phyloP scores from a whole-genome alignment of 1,284 basidiomycete species.

The Cryptococcus floricola region DNA sequence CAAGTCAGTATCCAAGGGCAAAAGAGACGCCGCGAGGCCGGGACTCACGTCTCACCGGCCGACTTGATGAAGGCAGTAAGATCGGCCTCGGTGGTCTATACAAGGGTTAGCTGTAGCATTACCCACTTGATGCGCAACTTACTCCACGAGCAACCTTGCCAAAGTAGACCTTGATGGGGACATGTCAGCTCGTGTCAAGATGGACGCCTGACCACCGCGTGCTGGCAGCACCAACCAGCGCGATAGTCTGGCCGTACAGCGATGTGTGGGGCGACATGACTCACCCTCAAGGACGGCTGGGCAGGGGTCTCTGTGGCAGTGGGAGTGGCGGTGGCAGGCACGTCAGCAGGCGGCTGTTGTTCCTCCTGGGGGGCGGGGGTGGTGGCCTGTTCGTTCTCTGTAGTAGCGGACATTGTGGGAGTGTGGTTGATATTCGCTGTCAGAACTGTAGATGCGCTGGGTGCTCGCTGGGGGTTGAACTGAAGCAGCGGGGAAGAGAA shows the following conservation, averaged over 20 bases:
- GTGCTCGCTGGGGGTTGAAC: too few relatives aligned
- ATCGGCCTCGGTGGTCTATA: constrained; percentile 42
- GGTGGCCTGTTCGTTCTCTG: constrained; percentile 5
- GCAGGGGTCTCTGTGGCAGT: background rate
- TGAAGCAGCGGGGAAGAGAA: too few relatives aligned
- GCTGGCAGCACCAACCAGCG: background rate
- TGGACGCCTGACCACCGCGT: background rate
- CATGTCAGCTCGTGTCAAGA: constrained; percentile 1
- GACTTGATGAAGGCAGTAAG: constrained; percentile 38
- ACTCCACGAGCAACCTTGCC: constrained; percentile 46
- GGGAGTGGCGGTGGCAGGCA: background rate
- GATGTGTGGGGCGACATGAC: background rate
- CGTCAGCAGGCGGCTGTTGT: constrained; percentile 4
- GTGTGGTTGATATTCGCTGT: background rate
- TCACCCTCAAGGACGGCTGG: background rate
- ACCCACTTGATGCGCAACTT: constrained; percentile 2
- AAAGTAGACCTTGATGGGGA: constrained; percentile 39
- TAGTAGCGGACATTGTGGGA: constrained; percentile 12
- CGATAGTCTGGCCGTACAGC: background rate
- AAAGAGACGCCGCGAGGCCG: background rate
- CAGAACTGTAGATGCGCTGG: too few relatives aligned
- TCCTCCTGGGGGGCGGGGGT: constrained; percentile 13
- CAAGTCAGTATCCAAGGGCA: background rate
- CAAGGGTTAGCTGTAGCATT: background rate
- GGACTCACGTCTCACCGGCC: constrained; percentile 43